Evolutionary conservation across 2,329 filamentous ascomycete species (phyloP), one percentile per base, ranked within the genome.

Genomic region (Clarireedia monteithiana): DNA sequence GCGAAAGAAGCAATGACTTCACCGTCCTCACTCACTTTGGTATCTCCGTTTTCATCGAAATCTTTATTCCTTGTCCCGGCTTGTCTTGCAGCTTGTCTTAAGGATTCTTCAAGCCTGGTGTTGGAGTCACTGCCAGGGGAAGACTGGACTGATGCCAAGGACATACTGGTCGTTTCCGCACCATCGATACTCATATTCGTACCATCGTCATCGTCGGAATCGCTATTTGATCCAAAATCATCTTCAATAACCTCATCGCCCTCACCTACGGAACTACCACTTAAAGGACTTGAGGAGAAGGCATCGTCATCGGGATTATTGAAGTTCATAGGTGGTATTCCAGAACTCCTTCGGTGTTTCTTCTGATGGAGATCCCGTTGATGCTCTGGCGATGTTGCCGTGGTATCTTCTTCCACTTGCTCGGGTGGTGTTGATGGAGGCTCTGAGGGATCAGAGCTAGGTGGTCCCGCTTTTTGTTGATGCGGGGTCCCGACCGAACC

Each of bases 141-240:
- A 59, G 81, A 82, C 26, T 80, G 79, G 2, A 77, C 75, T 9
- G 86, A 88, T 46, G 77, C 80, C 46, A 82, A 73, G 15, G 86
- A 88, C 26, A 82, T 84, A 34, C 82, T 82, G 1, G 86, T 90
- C 60, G 86, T 80, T 63, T 91, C 88, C 56, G 69, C 74, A 39
- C 67, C 70, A 59, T 92, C 89, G 46, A 95, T 75, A 38, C 85
- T 92, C 84, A 91, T 89, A 70, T 89, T 86, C 0, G 88, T 91
- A 30, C 84, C 86, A 61, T 89, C 86, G 50, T 86, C 85, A 45
- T 89, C 86, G 59, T 87, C 80, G 7, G 62, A 75, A 27, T 74
- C 76, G 58, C 70, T 71, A 39, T 73, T 72, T n/a, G 75, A 77
- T 40, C 66, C 70, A 9, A 79, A 80, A 47, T 76, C 77, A 26